A percentile compares a stretch with the other conserved stretches of the same genome.
phyloP scores from a whole-genome alignment of 208 protist species.

The Trypanosoma caninum region DNA sequence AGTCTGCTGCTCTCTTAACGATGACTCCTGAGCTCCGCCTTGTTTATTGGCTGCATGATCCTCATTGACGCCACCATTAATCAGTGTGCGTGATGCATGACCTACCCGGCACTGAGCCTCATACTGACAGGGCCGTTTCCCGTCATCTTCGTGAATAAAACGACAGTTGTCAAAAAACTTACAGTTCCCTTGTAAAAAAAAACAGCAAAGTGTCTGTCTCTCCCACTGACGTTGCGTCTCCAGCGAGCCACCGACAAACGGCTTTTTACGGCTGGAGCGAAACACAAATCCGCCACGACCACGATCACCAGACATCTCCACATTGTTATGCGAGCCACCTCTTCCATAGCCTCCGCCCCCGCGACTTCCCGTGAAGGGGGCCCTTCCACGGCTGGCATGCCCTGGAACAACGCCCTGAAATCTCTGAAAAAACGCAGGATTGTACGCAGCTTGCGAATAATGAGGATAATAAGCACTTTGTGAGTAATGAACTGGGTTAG shows the following conservation, averaged over 20 bases:
- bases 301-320: constrained; percentile 33
- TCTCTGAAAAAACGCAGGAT: constrained; percentile 18
- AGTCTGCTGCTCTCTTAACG: constrained; percentile 6
- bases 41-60: constrained; percentile 5
- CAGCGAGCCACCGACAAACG: constrained; percentile 78
- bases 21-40: background rate
- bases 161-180: constrained; percentile 76
- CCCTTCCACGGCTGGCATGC: constrained; percentile 15
- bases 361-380: constrained; percentile 19
- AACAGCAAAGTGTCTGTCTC: constrained; percentile 75
- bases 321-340: constrained; percentile 23
- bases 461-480: constrained; percentile 23
- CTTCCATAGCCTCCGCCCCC: constrained; percentile 24
- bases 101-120: constrained; percentile 56
- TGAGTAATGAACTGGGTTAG: constrained; percentile 15
- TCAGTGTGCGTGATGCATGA: constrained; percentile 21
- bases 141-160: constrained; percentile 72
- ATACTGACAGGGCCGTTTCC: constrained; percentile 58
- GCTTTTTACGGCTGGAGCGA: constrained; percentile 50
- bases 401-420: constrained; percentile 20
- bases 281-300: constrained; percentile 42
- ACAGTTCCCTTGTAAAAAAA: constrained; percentile 76
- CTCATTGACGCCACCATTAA: constrained; percentile 12
- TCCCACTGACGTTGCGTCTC: constrained; percentile 79
- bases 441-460: constrained; percentile 24